Percentiles rank a stretch among this genome's conserved stretches.
Evolutionary conservation across 768 basidiomycete genomes (phyloP).

Genomic region (Gloeopeniophorella convolvens): DNA sequence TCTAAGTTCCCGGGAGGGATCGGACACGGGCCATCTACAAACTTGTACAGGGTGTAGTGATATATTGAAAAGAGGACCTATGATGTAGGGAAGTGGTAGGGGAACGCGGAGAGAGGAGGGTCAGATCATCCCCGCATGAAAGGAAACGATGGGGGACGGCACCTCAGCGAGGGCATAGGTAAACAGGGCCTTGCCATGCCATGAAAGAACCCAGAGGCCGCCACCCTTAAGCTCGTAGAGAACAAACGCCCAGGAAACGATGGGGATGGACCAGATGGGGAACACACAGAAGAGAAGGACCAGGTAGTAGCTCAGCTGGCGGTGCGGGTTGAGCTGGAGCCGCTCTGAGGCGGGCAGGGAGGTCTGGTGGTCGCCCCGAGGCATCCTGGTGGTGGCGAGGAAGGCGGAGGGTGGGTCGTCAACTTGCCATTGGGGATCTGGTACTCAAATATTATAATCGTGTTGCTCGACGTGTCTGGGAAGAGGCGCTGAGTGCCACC

Average conservation of each 20-base stretch:
- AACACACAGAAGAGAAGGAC: conserved; percentile 50
- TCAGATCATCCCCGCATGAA: neutral
- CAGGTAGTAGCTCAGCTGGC: conserved; percentile 48
- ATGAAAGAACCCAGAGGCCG: conserved; percentile 36
- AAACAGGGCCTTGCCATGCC: conserved; percentile 36
- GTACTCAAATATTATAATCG: too few relatives aligned
- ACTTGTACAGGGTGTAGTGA: conserved; percentile 43
- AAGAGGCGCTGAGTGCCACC: too few relatives aligned
- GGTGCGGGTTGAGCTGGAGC: conserved; percentile 32
- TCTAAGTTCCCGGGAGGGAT: conserved; percentile 38
- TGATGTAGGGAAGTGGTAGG: neutral
- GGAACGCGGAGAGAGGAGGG: neutral
- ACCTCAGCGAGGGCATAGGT: conserved; percentile 56
- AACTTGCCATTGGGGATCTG: too few relatives aligned
- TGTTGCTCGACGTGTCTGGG: too few relatives aligned
- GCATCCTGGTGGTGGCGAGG: neutral
- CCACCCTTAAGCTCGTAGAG: conserved; percentile 40
- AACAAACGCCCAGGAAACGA: conserved; percentile 61
- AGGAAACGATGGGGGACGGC: neutral
- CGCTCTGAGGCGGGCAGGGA: conserved; percentile 23
- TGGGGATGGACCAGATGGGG: conserved; percentile 58
- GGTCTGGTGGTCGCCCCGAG: conserved; percentile 5
- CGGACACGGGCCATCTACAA: conserved; percentile 42
- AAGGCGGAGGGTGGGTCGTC: neutral
- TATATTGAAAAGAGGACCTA: conserved; percentile 72